Base-by-base conservation (phyloP, 352 stramenopile genomes). In the Phytophthora vignae region DNA sequence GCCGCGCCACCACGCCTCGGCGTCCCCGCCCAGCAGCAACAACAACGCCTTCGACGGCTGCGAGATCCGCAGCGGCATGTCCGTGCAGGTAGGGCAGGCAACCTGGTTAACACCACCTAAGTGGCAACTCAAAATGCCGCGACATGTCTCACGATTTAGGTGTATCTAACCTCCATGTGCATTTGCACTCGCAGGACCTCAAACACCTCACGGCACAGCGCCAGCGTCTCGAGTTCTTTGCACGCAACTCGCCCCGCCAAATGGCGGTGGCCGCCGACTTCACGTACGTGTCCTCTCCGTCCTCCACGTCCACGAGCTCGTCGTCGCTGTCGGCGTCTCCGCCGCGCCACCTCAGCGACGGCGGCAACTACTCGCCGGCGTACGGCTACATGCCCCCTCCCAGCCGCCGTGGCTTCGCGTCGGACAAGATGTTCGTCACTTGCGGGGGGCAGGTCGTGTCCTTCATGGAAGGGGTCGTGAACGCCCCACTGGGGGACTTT, bases 51-150 rank as follows among this genome's bases (percentile, higher is more conserved):
- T 61, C 50, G 72, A 78, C 38, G 61, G 55, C 27, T 89, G 82
- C 55, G 84, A 92, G 76, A 91, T 95, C 73, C 86, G 88, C 64
- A 94, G 86, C 58, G 88, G 88, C 67, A 95, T 95, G 88, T 92
- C 83, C 36, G 88, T 95, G 22, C 87, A 93, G 84, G 85, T 53
- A 50, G 36, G 36, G 3, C 27, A 31, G 27, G 27, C 27, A 31
- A 31, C 27, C 6, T 31, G 27, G 27, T 42, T 42, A 42, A 14
- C 10, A 25, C 42, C 42, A 50, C 42, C 46, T 27, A 31, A 27
- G 12, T 12, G 6, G n/a, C n/a, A n/a, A n/a, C n/a, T n/a, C n/a
- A 11, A 53, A 27, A 14, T 17, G 7, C 4, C 6, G 19, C 17
- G 27, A 53, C 46, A 31, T 53, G n/a, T 48, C 40, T 48, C 40